Percentiles rank a stretch among this genome's conserved stretches.
Evolutionary conservation across 192 early-diverging fungal species (phyloP).

Genomic region (Mortierella alpina): DNA sequence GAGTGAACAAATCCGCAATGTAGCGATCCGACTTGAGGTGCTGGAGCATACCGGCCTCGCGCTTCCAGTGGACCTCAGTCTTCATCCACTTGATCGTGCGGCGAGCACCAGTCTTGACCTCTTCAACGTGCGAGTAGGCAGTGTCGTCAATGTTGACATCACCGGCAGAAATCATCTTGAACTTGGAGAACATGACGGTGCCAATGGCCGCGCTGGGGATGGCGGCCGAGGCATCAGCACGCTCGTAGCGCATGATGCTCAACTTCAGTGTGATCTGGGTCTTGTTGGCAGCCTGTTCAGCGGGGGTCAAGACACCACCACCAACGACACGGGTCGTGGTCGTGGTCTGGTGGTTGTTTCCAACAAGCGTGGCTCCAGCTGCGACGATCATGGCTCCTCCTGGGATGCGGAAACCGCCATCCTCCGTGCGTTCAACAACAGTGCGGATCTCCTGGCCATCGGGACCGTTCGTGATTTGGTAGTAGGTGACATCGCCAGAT

Average conservation of each 20-base stretch:
- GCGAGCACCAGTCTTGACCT: conserved; percentile 35
- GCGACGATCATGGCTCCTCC: conserved; percentile 46
- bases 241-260: conserved; percentile 55
- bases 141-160: conserved; percentile 46
- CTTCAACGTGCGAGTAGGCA: conserved; percentile 47
- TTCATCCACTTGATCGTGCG: conserved; percentile 56
- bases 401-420: conserved; percentile 50
- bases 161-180: conserved; percentile 48
- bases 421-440: conserved; percentile 48
- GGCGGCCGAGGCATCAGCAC: conserved; percentile 42
- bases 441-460: conserved; percentile 51
- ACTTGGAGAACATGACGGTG: conserved; percentile 51
- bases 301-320: conserved; percentile 39
- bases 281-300: conserved; percentile 53
- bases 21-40: conserved; percentile 51
- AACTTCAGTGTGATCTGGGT: conserved; percentile 54
- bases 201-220: conserved; percentile 41
- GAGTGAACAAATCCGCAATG: conserved; percentile 45
- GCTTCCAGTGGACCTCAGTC: conserved; percentile 54
- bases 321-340: conserved; percentile 49
- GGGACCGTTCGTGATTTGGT: conserved; percentile 43
- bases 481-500: conserved; percentile 32
- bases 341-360: conserved; percentile 51
- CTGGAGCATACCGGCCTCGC: conserved; percentile 56
- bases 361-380: conserved; percentile 44